Percentiles rank a stretch among this genome's conserved stretches.
These are phyloP conservation scores for Cerioporus squamosus DNA, from an alignment of 1,284 basidiomycete species.

Conservation along the genomic window DNA sequence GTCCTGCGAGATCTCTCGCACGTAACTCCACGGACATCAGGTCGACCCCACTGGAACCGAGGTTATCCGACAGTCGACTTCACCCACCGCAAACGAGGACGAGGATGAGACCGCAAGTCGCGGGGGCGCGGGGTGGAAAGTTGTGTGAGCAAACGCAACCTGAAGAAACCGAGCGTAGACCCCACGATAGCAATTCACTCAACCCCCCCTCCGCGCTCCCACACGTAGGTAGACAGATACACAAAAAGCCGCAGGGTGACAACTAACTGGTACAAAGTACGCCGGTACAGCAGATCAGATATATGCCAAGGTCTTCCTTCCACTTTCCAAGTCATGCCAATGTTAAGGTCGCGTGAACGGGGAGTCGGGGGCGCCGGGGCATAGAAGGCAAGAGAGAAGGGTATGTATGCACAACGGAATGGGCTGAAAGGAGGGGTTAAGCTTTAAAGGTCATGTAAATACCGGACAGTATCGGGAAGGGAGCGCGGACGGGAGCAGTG, in stretches of 20 bases:
- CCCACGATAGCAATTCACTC: too few relatives aligned
- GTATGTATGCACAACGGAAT: neutral
- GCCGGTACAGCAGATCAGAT: neutral
- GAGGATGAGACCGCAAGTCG: too few relatives aligned
- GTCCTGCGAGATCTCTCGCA: too few relatives aligned
- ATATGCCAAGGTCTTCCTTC: neutral
- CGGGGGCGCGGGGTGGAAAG: too few relatives aligned
- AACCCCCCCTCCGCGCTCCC: conserved; percentile 1
- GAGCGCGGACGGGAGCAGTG: conserved; percentile 16
- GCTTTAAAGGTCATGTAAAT: neutral
- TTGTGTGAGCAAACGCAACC: too few relatives aligned
- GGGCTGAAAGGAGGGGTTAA: neutral
- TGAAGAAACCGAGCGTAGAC: too few relatives aligned
- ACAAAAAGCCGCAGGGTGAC: neutral
- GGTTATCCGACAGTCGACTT: too few relatives aligned
- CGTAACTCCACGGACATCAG: too few relatives aligned
- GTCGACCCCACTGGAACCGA: too few relatives aligned
- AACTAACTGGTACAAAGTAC: conserved; percentile 7
- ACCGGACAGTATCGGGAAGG: neutral
- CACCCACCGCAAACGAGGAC: too few relatives aligned
- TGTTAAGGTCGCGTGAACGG: neutral
- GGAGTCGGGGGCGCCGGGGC: neutral
- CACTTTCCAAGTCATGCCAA: neutral
- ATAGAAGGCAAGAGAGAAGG: too few relatives aligned
- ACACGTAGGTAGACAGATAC: neutral